These are phyloP conservation scores for Pseudogymnoascus destructans DNA, from an alignment of 2,329 filamentous ascomycete species.

Conservation along the genomic window DNA sequence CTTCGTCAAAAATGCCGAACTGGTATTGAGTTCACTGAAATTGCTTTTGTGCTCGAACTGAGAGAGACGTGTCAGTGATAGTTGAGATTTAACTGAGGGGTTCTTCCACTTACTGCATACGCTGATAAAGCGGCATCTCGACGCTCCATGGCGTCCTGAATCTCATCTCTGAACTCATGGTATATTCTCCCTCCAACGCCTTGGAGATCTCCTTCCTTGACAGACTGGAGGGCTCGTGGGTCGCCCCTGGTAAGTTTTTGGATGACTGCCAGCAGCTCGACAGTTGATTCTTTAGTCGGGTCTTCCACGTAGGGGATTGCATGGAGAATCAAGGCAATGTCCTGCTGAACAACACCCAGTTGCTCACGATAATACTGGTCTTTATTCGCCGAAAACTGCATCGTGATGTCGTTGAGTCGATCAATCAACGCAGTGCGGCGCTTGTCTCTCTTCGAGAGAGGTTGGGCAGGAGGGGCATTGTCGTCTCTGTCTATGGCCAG, in stretches of 20 bases:
- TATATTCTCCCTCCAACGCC: conserved; percentile 71
- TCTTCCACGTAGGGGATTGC: conserved; percentile 67
- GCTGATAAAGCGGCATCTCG: conserved; percentile 72
- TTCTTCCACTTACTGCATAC: conserved; percentile 52
- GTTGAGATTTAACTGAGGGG: conserved; percentile 6
- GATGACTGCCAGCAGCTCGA: conserved; percentile 29
- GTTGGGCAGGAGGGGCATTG: conserved; percentile 12
- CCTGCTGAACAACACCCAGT: conserved; percentile 80
- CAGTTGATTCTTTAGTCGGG: conserved; percentile 45
- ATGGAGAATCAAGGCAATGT: conserved; percentile 73
- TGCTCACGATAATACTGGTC: conserved; percentile 80
- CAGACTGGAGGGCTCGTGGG: conserved; percentile 19
- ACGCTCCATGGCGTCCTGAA: conserved; percentile 80
- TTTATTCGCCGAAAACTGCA: conserved; percentile 66
- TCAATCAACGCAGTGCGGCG: conserved; percentile 73
- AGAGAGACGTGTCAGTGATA: conserved; percentile 15
- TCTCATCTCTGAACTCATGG: conserved; percentile 68
- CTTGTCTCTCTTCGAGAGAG: conserved; percentile 72
- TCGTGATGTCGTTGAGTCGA: conserved; percentile 60
- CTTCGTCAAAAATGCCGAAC: conserved; percentile 47
- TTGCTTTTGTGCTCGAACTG: conserved; percentile 53
- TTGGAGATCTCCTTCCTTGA: conserved; percentile 27
- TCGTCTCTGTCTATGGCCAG: conserved; percentile 5
- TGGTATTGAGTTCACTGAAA: conserved; percentile 44
- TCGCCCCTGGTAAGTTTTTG: conserved; percentile 27